Conservation (phyloP, 495 filamentous ascomycete genomes). For the Chlorociboria aeruginascens region DNA sequence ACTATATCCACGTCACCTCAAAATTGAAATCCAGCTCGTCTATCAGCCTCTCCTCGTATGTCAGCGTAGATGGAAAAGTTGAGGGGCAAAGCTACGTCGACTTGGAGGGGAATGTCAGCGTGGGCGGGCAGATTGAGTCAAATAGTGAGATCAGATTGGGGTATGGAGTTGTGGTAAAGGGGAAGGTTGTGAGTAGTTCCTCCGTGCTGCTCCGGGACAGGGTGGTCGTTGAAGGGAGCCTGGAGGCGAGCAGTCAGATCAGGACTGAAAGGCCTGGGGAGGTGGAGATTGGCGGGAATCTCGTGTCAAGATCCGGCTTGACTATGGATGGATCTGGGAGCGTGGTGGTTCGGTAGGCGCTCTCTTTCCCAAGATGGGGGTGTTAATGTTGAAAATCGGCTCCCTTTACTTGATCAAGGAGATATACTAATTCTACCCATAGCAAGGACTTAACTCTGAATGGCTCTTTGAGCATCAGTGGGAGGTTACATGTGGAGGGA, state of each 20-base stretch:
- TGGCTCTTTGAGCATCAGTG: conserved; percentile 2
- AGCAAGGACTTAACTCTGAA: conserved; percentile 2
- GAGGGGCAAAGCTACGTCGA: conserved; percentile 2
- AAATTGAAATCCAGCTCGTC: conserved; percentile 3
- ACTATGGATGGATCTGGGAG: neutral
- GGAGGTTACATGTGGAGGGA: conserved; percentile 5
- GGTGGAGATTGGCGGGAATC: neutral
- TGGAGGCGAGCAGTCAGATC: neutral
- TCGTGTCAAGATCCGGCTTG: neutral
- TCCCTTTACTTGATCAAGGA: neutral
- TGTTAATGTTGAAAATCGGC: neutral
- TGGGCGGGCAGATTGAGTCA: conserved; percentile 9
- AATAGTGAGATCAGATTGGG: conserved; percentile 7
- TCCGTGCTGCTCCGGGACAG: neutral
- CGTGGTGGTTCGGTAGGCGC: neutral
- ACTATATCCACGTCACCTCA: conserved; percentile 5
- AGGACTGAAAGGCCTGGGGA: neutral
- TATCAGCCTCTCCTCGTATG: neutral
- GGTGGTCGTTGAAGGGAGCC: neutral
- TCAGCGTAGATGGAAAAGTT: conserved; percentile 12
- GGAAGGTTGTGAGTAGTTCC: neutral
- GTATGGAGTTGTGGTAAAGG: conserved; percentile 2
- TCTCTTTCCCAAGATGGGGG: neutral
- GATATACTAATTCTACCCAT: neutral
- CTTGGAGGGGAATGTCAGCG: conserved; percentile 3